phyloP scores from a whole-genome alignment of 148 eudicot genomes.

The Cornus florida region DNA sequence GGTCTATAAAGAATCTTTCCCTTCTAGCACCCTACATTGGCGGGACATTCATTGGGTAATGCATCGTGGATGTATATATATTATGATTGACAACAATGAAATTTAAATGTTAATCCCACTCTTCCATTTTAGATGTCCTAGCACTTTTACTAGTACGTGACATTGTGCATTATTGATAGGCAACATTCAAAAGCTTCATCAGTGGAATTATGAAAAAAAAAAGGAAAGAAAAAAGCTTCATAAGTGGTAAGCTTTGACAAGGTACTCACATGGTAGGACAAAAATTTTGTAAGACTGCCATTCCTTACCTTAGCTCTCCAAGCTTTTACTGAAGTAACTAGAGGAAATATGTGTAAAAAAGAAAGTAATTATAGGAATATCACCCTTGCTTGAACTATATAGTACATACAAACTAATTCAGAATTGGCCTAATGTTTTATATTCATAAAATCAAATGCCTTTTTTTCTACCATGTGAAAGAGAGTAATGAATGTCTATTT shows the following conservation, averaged over 20 bases:
- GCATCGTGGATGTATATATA: too few species aligned
- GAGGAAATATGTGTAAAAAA: neutral
- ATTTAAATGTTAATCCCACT: too few species aligned
- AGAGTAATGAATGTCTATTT: neutral
- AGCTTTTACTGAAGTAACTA: neutral
- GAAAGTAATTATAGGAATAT: neutral
- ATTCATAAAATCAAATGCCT: neutral
- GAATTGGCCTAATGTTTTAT: neutral
- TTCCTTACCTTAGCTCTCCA: neutral
- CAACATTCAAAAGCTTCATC: neutral
- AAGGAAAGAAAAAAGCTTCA: neutral
- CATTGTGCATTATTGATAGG: neutral
- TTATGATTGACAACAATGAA: too few species aligned
- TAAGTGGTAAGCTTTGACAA: neutral
- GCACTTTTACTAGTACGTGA: neutral
- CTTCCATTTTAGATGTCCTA: too few species aligned
- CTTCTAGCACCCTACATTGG: too few species aligned
- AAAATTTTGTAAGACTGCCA: neutral
- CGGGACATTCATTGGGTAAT: too few species aligned
- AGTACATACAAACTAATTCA: neutral
- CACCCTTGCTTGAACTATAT: neutral
- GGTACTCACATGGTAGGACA: neutral
- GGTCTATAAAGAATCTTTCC: too few species aligned
- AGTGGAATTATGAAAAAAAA: neutral
- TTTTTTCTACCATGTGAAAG: slow-evolving; percentile 5